Evolutionary conservation across 805 yeast species (phyloP).

Genomic region (Diddensiella transvaalensis): DNA sequence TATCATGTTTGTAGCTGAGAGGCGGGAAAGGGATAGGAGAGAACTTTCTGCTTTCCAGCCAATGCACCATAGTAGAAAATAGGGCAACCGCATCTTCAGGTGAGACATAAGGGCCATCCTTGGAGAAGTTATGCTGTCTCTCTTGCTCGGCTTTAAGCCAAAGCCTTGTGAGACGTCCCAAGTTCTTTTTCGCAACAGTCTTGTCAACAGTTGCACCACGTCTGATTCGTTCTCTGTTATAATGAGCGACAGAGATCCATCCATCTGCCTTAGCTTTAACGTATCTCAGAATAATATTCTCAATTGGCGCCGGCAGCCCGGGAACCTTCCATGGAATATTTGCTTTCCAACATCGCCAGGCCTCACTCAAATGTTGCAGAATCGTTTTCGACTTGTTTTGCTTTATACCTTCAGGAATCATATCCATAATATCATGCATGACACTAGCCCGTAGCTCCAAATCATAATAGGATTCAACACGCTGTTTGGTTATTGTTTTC

Average conservation of each 20-base stretch:
- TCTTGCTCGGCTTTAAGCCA: conserved; percentile 94
- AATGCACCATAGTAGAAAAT: conserved; percentile 81
- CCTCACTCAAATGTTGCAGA: conserved; percentile 91
- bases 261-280: conserved; percentile 95
- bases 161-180: conserved; percentile 85
- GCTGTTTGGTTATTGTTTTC: conserved; percentile 90
- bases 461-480: conserved; percentile 93
- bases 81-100: conserved; percentile 87
- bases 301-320: conserved; percentile 90
- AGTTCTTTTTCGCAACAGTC: conserved; percentile 86
- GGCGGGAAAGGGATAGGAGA: conserved; percentile 94
- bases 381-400: conserved; percentile 83
- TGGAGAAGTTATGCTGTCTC: conserved; percentile 71
- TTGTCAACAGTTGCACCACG: conserved; percentile 93
- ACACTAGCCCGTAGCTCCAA: conserved; percentile 90
- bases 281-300: conserved; percentile 79
- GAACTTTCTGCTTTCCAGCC: conserved; percentile 83
- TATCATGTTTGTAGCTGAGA: conserved; percentile 84
- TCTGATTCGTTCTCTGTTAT: conserved; percentile 82
- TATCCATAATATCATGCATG: conserved; percentile 91
- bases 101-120: conserved; percentile 81
- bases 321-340: conserved; percentile 98
- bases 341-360: conserved; percentile 99
- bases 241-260: conserved; percentile 91
- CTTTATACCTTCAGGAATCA: conserved; percentile 93